These are phyloP conservation scores for Gossypium gossypioides DNA, from an alignment of 441 rosid species.

Conservation along the genomic window DNA sequence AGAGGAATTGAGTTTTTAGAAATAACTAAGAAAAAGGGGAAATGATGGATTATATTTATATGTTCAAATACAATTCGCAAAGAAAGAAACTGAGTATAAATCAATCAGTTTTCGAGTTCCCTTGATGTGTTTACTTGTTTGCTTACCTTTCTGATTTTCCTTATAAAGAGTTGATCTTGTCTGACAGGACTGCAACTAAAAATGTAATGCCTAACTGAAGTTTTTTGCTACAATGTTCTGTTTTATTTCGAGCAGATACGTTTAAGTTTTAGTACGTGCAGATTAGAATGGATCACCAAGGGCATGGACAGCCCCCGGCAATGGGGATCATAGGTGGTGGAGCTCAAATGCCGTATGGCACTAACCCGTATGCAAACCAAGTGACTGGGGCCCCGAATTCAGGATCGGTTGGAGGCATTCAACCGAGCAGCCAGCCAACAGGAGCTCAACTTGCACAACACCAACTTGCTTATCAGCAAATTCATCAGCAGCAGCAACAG, in stretches of 20 bases:
- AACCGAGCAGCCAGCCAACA: constrained; percentile 35
- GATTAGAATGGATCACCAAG: constrained; percentile 69
- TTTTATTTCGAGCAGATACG: constrained; percentile 6
- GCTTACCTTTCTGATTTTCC: neutral
- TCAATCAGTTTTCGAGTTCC: neutral
- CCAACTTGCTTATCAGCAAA: constrained; percentile 63
- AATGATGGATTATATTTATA: neutral
- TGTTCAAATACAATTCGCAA: neutral
- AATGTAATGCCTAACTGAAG: neutral
- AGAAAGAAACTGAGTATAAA: neutral
- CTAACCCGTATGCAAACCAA: constrained; percentile 57
- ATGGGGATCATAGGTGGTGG: constrained; percentile 29
- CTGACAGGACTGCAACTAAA: neutral
- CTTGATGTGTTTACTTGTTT: neutral
- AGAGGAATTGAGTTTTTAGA: neutral
- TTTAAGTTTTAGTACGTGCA: constrained; percentile 9
- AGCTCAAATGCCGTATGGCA: constrained; percentile 47
- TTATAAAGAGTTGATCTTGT: neutral
- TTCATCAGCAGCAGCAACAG: constrained; percentile 44
- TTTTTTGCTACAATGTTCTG: neutral
- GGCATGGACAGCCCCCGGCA: constrained; percentile 54
- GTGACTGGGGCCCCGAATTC: constrained; percentile 37
- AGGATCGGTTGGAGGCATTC: constrained; percentile 35
- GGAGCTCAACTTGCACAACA: constrained; percentile 54
- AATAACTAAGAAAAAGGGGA: neutral